phyloP scores from a whole-genome alignment of 192 early-diverging fungal genomes.

The Coemansia sp. region DNA sequence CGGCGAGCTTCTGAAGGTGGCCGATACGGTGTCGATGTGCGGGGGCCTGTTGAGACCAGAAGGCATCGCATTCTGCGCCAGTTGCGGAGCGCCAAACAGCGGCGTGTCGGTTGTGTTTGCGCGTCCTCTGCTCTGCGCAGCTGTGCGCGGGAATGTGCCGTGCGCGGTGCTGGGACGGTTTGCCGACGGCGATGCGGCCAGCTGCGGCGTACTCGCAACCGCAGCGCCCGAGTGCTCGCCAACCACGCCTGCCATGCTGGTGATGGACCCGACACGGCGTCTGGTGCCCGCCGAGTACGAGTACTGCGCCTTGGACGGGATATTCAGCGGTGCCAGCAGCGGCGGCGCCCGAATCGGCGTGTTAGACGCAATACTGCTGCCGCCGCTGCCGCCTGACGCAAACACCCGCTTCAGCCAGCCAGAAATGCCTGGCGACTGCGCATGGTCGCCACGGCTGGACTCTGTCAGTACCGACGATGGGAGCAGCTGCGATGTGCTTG shows the following conservation, averaged over 20 bases:
- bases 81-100: background rate
- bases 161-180: constrained; percentile 33
- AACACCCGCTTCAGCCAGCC: constrained; percentile 52
- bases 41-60: background rate
- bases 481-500: background rate
- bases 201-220: background rate
- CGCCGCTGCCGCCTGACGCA: constrained; percentile 19
- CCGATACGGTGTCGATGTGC: constrained; percentile 5
- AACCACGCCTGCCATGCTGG: constrained; percentile 9
- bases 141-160: constrained; percentile 23
- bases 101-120: constrained; percentile 21
- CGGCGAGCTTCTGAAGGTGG: constrained; percentile 35
- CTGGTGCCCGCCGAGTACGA: constrained; percentile 37
- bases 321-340: constrained; percentile 32
- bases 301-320: constrained; percentile 49
- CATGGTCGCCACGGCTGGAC: constrained; percentile 4
- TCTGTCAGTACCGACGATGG: constrained; percentile 5
- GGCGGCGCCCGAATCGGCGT: constrained; percentile 9
- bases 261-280: constrained; percentile 24
- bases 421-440: constrained; percentile 30
- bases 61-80: constrained; percentile 12
- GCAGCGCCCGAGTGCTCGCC: background rate
- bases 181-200: constrained; percentile 8
- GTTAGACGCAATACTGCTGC: constrained; percentile 5
- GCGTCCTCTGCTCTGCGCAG: constrained; percentile 16